These are phyloP conservation scores for Trichoderma orchidacearum DNA, from an alignment of 495 filamentous ascomycete species.

Conservation along the genomic window DNA sequence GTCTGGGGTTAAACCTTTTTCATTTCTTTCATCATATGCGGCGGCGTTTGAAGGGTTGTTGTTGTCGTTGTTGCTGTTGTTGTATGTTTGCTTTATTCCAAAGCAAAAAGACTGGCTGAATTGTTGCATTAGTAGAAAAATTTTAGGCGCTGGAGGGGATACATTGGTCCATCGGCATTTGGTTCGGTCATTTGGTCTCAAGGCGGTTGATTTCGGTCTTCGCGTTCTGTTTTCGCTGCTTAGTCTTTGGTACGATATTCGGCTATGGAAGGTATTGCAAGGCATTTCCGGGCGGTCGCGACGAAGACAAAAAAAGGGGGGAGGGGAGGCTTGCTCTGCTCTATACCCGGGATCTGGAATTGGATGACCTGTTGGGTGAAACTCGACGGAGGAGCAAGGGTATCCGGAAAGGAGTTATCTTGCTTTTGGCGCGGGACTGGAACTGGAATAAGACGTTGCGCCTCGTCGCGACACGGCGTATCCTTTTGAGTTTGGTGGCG, in stretches of 20 bases:
- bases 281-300: slow-evolving; percentile 2
- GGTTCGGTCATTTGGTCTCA: not conserved
- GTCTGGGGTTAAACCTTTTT: slow-evolving; percentile 60
- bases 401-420: slow-evolving; percentile 1
- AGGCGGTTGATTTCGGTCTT: slow-evolving; percentile 1
- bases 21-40: not conserved
- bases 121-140: slow-evolving; percentile 2
- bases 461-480: not conserved
- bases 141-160: not conserved
- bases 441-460: not conserved
- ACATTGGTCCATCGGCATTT: not conserved
- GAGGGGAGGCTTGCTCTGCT: not conserved
- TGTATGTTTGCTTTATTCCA: not conserved
- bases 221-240: slow-evolving; percentile 1
- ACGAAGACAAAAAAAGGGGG: not conserved
- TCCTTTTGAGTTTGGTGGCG: not conserved
- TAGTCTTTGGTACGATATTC: slow-evolving; percentile 1
- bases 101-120: not conserved
- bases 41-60: not conserved
- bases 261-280: not conserved
- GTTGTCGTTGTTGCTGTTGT: not conserved
- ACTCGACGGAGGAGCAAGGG: not conserved
- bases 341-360: slow-evolving; percentile 1
- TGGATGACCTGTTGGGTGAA: not conserved
- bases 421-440: slow-evolving; percentile 1